Evolutionary conservation across 495 filamentous ascomycete species (phyloP), one percentile per base, ranked within the genome.

Genomic region (Daldinia decipiens): DNA sequence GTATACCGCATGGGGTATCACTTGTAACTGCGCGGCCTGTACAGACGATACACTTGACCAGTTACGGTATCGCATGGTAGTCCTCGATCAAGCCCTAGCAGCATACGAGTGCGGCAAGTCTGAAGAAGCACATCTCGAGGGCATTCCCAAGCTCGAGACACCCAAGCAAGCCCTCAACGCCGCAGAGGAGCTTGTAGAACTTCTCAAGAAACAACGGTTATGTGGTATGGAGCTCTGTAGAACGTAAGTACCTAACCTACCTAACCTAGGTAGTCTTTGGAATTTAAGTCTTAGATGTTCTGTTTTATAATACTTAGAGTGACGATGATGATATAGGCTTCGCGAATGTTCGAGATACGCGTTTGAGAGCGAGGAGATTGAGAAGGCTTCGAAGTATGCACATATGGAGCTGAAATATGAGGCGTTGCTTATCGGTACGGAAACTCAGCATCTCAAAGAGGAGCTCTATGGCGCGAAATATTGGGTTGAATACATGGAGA

Each of bases 261-360:
- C 45, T 21, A 3, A 31, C 9, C 11, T 26, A 26, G 26, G 26
- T 27, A 32, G 26, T 12, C 9, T 29, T 15, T 52, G 47, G 15
- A 7, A 1, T 13, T 13, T 27, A 4, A 27, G 13, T 15, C 13
- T 53, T 21, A 7, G 6, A 53, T 53, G 27, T 32, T 38, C 8
- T 40, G 13, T 19, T 17, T 27, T 26, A 5, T 15, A 11, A 40
- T 8, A 12, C 11, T 8, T n/a, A 11, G 27, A 56, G 6, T 67
- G 17, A 67, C 29, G 9, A 56, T 8, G 15, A 43, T 17, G 9
- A 29, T 27, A 34, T n/a, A 72, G 69, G 54, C 59, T 54, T 38
- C 70, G 70, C 39, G 70, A 72, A 43, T 72, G 70, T 34, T 72
- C 70, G 5, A 40, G 60, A 50, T 72, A 60, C 21, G 59, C 70